These are phyloP conservation scores for Nigrospora sphaerica DNA, from an alignment of 2,329 filamentous ascomycete species.

Conservation along the genomic window DNA sequence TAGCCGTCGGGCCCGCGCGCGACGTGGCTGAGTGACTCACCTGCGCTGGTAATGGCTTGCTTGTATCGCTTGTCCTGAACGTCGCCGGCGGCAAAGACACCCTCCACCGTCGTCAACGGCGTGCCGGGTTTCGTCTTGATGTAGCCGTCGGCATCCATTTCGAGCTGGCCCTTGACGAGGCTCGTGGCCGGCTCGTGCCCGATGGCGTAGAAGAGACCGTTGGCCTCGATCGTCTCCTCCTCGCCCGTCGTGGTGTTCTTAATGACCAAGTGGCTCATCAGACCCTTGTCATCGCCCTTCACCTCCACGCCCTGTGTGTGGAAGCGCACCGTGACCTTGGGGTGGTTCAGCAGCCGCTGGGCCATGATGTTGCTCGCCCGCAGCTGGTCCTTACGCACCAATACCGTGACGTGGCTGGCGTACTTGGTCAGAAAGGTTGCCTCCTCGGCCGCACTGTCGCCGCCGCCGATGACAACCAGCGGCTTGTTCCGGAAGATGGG, in stretches of 20 bases:
- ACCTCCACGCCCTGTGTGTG: slow-evolving; percentile 78
- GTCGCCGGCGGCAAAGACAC: slow-evolving; percentile 94
- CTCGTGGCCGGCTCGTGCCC: slow-evolving; percentile 89
- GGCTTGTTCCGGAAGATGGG: slow-evolving; percentile 97
- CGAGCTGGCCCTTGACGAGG: slow-evolving; percentile 86
- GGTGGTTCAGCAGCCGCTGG: slow-evolving; percentile 69
- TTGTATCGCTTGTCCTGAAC: slow-evolving; percentile 98
- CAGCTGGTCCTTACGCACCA: slow-evolving; percentile 81
- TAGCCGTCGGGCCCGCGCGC: too few species aligned
- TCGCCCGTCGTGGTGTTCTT: slow-evolving; percentile 70
- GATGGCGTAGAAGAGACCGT: slow-evolving; percentile 93
- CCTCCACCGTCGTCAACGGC: slow-evolving; percentile 78
- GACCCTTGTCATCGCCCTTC: slow-evolving; percentile 72
- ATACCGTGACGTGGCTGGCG: slow-evolving; percentile 86
- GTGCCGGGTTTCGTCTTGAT: slow-evolving; percentile 84
- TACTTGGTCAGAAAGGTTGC: slow-evolving; percentile 97
- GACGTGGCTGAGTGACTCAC: slow-evolving; percentile 41
- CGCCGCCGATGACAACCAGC: slow-evolving; percentile 90
- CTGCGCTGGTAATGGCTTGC: slow-evolving; percentile 95
- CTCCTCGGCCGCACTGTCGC: slow-evolving; percentile 95
- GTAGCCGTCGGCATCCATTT: slow-evolving; percentile 87
- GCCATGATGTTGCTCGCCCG: slow-evolving; percentile 91
- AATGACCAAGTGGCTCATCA: slow-evolving; percentile 84
- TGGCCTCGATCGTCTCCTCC: slow-evolving; percentile 80
- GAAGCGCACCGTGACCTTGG: slow-evolving; percentile 87